phyloP scores from a whole-genome alignment of 768 basidiomycete species.

The Lepiota venenata region DNA sequence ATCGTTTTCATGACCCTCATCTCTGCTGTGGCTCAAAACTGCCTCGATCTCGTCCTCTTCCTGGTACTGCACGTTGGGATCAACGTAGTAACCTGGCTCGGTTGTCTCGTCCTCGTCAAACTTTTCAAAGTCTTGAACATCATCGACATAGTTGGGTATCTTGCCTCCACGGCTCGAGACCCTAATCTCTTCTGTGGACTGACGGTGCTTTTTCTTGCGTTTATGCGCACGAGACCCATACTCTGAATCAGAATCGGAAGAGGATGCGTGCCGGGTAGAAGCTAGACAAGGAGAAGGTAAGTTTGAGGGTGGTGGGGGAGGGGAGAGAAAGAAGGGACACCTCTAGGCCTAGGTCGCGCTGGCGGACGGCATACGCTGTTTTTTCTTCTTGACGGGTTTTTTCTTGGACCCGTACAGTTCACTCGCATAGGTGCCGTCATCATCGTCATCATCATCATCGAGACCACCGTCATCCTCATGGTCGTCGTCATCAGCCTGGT shows the following conservation, averaged over 20 bases:
- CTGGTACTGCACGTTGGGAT: conserved; percentile 49
- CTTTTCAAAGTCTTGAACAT: conserved; percentile 76
- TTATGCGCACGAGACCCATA: conserved; percentile 79
- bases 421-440: conserved; percentile 77
- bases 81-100: conserved; percentile 51
- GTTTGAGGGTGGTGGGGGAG: conserved; percentile 15
- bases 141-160: conserved; percentile 83
- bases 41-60: conserved; percentile 90
- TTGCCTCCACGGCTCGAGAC: conserved; percentile 74
- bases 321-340: conserved; percentile 29
- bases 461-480: conserved; percentile 61
- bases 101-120: conserved; percentile 63
- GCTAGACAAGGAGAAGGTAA: conserved; percentile 25
- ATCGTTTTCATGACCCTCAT: conserved; percentile 77
- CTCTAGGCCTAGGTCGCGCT: conserved; percentile 56
- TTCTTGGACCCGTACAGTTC: conserved; percentile 67
- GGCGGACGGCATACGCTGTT: conserved; percentile 49
- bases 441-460: conserved; percentile 59
- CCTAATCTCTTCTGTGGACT: conserved; percentile 68
- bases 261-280: conserved; percentile 49
- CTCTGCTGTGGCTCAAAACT: conserved; percentile 82
- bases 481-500: conserved; percentile 57
- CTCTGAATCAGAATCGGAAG: conserved; percentile 83
- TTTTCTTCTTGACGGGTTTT: conserved; percentile 59
- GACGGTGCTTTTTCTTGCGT: conserved; percentile 72